Evolutionary conservation across 768 basidiomycete species (phyloP).

Genomic region (Pleurotus tuoliensis): DNA sequence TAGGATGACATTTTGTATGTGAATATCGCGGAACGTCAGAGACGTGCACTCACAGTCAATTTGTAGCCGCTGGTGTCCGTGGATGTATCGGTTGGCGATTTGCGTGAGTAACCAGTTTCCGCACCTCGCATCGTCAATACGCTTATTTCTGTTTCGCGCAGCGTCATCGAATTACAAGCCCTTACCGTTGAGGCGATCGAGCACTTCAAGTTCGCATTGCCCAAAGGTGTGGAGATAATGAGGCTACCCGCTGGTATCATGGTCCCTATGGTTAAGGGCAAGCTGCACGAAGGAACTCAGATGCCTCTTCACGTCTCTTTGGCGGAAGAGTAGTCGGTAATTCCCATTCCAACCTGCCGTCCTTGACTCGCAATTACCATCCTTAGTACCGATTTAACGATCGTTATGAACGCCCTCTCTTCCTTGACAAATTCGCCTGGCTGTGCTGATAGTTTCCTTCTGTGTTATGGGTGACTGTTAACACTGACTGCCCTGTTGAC

Average conservation of each 20-base stretch:
- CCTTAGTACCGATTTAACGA: no score
- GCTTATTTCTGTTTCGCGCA: neutral
- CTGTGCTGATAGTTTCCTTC: no score
- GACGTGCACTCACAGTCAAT: neutral
- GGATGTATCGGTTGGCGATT: constrained; percentile 13
- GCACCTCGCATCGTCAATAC: neutral
- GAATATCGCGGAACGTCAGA: neutral
- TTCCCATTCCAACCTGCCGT: no score
- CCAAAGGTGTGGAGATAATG: neutral
- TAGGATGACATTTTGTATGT: constrained; percentile 3
- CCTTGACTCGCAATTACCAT: no score
- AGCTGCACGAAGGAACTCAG: constrained; percentile 18
- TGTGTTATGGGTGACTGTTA: no score
- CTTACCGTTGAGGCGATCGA: neutral
- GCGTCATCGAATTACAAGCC: neutral
- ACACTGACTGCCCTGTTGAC: no score
- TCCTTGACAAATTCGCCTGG: no score
- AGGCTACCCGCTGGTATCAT: neutral
- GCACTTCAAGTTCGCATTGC: neutral
- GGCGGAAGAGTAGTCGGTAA: neutral
- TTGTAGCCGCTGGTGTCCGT: constrained; percentile 8
- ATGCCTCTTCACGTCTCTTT: constrained; percentile 29
- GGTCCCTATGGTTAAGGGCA: constrained; percentile 8
- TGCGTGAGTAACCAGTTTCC: constrained; percentile 4
- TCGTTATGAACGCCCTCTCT: no score